Base-by-base conservation (phyloP, 1,139 yeast species). In the Fermentozyma sake region DNA sequence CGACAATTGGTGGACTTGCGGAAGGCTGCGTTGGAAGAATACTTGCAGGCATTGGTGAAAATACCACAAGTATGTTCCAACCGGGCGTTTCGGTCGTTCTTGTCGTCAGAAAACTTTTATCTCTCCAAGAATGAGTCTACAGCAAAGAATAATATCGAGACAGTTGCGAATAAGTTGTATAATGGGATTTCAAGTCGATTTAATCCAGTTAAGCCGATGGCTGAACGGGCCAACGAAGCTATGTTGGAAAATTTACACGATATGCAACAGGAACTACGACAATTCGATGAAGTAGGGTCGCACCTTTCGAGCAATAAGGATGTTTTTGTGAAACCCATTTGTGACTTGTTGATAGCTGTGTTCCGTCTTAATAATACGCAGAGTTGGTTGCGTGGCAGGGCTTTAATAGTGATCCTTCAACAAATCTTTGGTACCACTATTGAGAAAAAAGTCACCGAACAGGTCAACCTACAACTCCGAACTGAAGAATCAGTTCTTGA, bases 341-440 rank as follows among this genome's bases (percentile, higher is more conserved):
- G 93, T 39, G 95, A 86, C 39, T 51, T 85, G 7, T 67, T 87
- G 27, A 71, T 84, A 12, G 64, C 82, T 0, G 50, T 86, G 1
- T 89, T 89, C 55, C 76, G 84, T 13, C 58, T 85, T 15, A 76
- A 79, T 31, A 71, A 68, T 22, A 67, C 83, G 2, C 77, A 75
- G 30, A 71, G 74, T 27, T 86, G 96, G 95, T 56, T 87, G 1
- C 61, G 95, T 30, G 96, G 96, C 0, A 64, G 89, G 27, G 96
- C 96, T 0, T 65, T 86, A 4, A 69, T 87, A 21, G 78, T 86
- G 3, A 76, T 89, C 3, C 61, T 87, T 23, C 96, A 87, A 50
- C 96, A 86, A 51, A 53, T 89, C 1, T 68, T 89, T 29, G 96
- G 96, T 0, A 85, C 94, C 3, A 82, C 96, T 0, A 79, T 87